Percentiles rank a stretch among this genome's conserved stretches.
Conservation (phyloP, 345 rosid species). For the Cochlearia excelsa region DNA sequence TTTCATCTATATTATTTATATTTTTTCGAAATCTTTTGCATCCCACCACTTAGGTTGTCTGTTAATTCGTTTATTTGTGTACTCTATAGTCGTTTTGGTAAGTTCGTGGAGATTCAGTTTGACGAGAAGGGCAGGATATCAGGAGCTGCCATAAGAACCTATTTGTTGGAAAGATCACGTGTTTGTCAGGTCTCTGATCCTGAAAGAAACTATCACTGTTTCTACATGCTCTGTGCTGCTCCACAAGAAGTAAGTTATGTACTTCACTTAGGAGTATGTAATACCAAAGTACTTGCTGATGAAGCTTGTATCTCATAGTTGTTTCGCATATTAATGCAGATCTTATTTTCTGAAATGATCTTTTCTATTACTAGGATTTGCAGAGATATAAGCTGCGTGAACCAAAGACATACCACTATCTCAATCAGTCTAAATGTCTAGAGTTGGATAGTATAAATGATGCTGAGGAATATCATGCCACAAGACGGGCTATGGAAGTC, state of each 20-base stretch:
- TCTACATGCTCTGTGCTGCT: constrained; percentile 99
- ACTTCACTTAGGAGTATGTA: constrained; percentile 17
- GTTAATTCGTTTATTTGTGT: constrained; percentile 19
- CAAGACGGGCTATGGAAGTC: constrained; percentile 90
- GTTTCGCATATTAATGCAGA: constrained; percentile 12
- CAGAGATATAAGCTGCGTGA: constrained; percentile 65
- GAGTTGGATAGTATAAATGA: constrained; percentile 84
- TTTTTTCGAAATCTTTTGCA: not conserved
- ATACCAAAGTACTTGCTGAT: constrained; percentile 6
- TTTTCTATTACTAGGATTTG: constrained; percentile 52
- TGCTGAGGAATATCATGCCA: constrained; percentile 75
- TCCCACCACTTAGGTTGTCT: constrained; percentile 6
- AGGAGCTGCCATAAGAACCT: constrained; percentile 98
- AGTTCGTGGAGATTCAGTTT: constrained; percentile 99
- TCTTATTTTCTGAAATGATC: constrained; percentile 1
- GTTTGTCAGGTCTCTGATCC: constrained; percentile 99
- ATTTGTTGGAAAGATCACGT: constrained; percentile 96
- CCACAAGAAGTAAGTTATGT: constrained; percentile 72
- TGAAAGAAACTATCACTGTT: constrained; percentile 99
- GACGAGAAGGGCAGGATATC: constrained; percentile 83
- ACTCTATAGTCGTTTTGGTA: constrained; percentile 88
- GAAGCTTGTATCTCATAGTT: constrained; percentile 7
- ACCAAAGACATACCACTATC: constrained; percentile 83
- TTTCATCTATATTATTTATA: not conserved
- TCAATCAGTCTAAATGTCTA: constrained; percentile 89